These are phyloP conservation scores for Pseudoturritis turrita DNA, from an alignment of 345 rosid genomes.

Conservation along the genomic window DNA sequence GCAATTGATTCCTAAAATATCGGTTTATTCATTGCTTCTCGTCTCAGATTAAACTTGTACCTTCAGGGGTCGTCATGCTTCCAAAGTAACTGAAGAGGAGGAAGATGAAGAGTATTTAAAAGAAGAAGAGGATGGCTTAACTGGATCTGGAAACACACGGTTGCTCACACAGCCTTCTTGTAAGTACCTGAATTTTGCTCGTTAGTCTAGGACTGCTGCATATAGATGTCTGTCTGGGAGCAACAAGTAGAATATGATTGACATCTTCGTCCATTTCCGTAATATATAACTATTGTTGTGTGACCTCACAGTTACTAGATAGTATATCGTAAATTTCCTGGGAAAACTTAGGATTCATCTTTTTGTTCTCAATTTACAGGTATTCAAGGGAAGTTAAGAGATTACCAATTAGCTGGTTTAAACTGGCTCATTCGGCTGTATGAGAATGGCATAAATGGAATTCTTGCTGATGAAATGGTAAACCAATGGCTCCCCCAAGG, in stretches of 20 bases:
- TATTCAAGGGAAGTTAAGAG: conserved; percentile 96
- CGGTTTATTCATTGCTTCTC: background rate
- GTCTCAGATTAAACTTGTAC: background rate
- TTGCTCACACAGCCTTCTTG: conserved; percentile 94
- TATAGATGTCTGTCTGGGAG: background rate
- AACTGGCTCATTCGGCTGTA: conserved; percentile 96
- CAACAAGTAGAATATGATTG: background rate
- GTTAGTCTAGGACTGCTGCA: background rate
- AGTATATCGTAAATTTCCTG: background rate
- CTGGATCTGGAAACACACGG: conserved; percentile 79
- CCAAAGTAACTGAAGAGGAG: conserved; percentile 96
- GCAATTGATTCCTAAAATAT: background rate
- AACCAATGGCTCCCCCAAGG: background rate
- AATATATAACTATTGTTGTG: background rate
- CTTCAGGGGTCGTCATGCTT: conserved; percentile 94
- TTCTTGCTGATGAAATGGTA: conserved; percentile 98
- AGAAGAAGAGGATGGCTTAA: conserved; percentile 88
- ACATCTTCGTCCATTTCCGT: background rate
- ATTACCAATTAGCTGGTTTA: conserved; percentile 94
- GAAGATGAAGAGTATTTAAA: conserved; percentile 97
- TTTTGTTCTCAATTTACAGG: conserved; percentile 39
- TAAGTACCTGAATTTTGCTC: conserved; percentile 31
- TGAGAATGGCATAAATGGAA: conserved; percentile 97
- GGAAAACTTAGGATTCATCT: background rate
- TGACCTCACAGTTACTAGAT: background rate